Evolutionary conservation across 441 rosid genomes (phyloP).

Genomic region (Erysimum cheiri): DNA sequence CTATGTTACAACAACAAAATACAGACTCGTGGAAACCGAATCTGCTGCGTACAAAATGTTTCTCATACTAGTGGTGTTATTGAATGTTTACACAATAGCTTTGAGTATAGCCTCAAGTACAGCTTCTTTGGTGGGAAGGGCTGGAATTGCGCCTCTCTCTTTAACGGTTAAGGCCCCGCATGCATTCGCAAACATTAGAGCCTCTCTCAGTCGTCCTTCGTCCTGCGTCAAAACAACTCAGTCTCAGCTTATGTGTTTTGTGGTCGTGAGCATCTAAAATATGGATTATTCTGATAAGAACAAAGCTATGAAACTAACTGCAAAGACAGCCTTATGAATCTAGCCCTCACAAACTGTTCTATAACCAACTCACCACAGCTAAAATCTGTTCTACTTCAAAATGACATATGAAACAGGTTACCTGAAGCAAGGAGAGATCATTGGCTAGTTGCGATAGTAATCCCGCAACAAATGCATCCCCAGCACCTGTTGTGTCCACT

Average conservation of each 20-base stretch:
- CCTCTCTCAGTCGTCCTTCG: conserved; percentile 71
- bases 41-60: neutral
- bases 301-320: conserved; percentile 1
- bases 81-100: conserved; percentile 44
- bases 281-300: too few relatives aligned
- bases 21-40: conserved; percentile 6
- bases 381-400: too few relatives aligned
- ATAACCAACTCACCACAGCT: neutral
- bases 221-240: conserved; percentile 48
- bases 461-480: conserved; percentile 97
- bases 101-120: conserved; percentile 61
- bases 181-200: conserved; percentile 81
- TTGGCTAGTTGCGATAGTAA: conserved; percentile 61
- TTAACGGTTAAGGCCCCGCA: conserved; percentile 93
- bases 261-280: too few relatives aligned
- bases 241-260: neutral
- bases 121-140: conserved; percentile 81
- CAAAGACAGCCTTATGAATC: neutral
- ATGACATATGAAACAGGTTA: conserved; percentile 43
- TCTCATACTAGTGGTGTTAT: neutral
- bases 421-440: conserved; percentile 85
- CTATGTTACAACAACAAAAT: conserved; percentile 31
- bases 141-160: conserved; percentile 93
- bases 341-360: neutral
- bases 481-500: conserved; percentile 96